phyloP scores from a whole-genome alignment of 2,329 filamentous ascomycete species.

The Diaporthe sp. region DNA sequence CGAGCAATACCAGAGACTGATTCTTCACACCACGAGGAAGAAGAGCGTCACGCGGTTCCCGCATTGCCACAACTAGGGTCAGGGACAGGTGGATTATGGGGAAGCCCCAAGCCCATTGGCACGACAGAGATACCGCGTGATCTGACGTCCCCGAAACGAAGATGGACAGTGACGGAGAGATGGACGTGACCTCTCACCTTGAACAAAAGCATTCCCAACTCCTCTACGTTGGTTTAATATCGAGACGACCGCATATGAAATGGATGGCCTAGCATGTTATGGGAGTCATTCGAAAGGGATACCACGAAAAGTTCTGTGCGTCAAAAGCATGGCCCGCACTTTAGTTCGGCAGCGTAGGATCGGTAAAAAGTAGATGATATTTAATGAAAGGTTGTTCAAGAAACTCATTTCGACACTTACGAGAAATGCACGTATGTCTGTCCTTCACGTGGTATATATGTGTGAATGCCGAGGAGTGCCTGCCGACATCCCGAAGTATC shows the following conservation, averaged over 20 bases:
- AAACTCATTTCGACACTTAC: neutral
- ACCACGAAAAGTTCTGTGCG: slow-evolving; percentile 19
- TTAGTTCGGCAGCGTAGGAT: neutral
- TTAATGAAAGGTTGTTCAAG: slow-evolving; percentile 12
- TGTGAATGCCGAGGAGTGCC: slow-evolving; percentile 15
- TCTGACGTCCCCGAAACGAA: slow-evolving; percentile 61
- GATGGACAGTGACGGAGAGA: slow-evolving; percentile 70
- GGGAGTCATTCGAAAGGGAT: slow-evolving; percentile 18
- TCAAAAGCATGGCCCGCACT: neutral
- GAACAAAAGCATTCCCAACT: slow-evolving; percentile 11
- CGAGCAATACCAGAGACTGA: slow-evolving; percentile 39
- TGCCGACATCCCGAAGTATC: slow-evolving; percentile 29
- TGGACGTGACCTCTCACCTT: slow-evolving; percentile 35
- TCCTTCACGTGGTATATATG: neutral
- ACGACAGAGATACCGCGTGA: slow-evolving; percentile 63
- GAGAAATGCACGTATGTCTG: neutral
- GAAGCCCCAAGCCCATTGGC: slow-evolving; percentile 58
- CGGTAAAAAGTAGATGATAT: slow-evolving; percentile 6
- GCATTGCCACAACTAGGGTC: slow-evolving; percentile 54
- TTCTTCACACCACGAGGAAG: slow-evolving; percentile 44
- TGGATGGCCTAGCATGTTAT: slow-evolving; percentile 28
- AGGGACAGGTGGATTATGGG: slow-evolving; percentile 61
- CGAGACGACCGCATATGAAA: slow-evolving; percentile 29
- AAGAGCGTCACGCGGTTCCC: slow-evolving; percentile 48
- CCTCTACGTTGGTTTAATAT: slow-evolving; percentile 2